Percentiles rank a stretch among this genome's conserved stretches.
phyloP scores from a whole-genome alignment of 108 stramenopile species.

The Skeletonema potamos region DNA sequence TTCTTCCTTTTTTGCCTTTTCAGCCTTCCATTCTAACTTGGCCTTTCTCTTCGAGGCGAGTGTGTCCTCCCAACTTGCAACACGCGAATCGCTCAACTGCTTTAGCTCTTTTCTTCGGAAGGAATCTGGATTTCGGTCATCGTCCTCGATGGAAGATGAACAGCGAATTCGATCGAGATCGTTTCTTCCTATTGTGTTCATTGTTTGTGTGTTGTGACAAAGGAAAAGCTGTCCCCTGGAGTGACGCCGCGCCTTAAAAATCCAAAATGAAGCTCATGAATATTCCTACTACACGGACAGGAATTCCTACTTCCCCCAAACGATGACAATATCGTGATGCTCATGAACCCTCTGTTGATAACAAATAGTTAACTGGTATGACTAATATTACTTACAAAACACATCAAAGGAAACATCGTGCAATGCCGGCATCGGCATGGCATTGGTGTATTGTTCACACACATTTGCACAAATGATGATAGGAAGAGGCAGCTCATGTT shows the following conservation, averaged over 20 bases:
- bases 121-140: slow-evolving; percentile 2
- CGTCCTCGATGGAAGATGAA: slow-evolving; percentile 22
- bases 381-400: neutral
- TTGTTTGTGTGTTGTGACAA: neutral
- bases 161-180: slow-evolving; percentile 40
- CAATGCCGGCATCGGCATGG: neutral
- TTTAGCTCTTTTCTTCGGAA: slow-evolving; percentile 39
- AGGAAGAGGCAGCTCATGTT: slow-evolving; percentile 12
- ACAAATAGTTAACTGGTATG: too few species aligned
- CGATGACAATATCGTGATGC: too few species aligned
- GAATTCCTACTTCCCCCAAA: too few species aligned
- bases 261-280: too few species aligned
- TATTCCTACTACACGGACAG: too few species aligned
- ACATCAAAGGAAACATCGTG: slow-evolving; percentile 23
- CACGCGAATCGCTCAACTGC: slow-evolving; percentile 42
- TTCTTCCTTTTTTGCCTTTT: slow-evolving; percentile 45
- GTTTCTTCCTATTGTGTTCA: slow-evolving; percentile 29
- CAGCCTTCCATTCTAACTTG: slow-evolving; percentile 55
- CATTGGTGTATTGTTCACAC: slow-evolving; percentile 17
- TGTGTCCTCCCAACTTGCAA: slow-evolving; percentile 49
- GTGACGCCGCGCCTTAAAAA: too few species aligned
- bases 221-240: too few species aligned
- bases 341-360: too few species aligned
- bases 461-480: slow-evolving; percentile 28
- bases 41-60: slow-evolving; percentile 43